These are phyloP conservation scores for Phytophthora syringae DNA, from an alignment of 352 stramenopile genomes.

Conservation along the genomic window DNA sequence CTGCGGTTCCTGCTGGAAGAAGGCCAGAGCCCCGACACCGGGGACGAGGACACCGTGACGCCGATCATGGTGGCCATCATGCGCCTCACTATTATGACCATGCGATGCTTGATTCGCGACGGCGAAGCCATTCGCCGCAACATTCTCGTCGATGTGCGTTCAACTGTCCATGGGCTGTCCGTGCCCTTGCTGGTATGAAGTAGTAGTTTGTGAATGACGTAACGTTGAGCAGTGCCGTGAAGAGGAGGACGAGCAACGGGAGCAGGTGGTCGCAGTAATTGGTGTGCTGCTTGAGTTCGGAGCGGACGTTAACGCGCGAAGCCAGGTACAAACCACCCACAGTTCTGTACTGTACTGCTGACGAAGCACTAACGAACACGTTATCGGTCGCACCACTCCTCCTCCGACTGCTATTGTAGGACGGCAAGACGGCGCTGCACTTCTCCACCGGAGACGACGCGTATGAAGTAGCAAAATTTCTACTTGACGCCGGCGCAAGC, in stretches of 20 bases:
- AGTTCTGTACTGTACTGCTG: too few species aligned
- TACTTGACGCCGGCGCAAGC: conserved; percentile 19
- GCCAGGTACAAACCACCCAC: conserved; percentile 10
- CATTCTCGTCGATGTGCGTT: conserved; percentile 34
- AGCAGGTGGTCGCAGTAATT: conserved; percentile 9
- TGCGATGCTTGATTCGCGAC: conserved; percentile 29
- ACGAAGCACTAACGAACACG: too few species aligned
- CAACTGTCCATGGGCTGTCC: too few species aligned
- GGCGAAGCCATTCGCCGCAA: conserved; percentile 23
- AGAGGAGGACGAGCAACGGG: conserved; percentile 9
- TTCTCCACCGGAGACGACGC: conserved; percentile 23
- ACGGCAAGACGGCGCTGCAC: conserved; percentile 30
- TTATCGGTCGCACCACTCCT: too few species aligned
- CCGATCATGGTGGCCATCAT: conserved; percentile 31
- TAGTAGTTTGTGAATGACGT: too few species aligned
- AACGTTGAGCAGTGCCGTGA: conserved; percentile 35
- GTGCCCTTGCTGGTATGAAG: too few species aligned
- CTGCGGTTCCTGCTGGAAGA: conserved; percentile 20
- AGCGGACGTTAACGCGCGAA: conserved; percentile 12
- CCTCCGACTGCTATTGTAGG: conserved; percentile 13
- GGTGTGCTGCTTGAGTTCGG: conserved; percentile 15
- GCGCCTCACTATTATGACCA: conserved; percentile 22
- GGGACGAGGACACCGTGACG: conserved; percentile 24
- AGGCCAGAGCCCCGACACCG: conserved; percentile 22
- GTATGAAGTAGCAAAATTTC: conserved; percentile 23